Base-by-base conservation (phyloP, 495 filamentous ascomycete genomes). In the Aspergillus heteromorphus region DNA sequence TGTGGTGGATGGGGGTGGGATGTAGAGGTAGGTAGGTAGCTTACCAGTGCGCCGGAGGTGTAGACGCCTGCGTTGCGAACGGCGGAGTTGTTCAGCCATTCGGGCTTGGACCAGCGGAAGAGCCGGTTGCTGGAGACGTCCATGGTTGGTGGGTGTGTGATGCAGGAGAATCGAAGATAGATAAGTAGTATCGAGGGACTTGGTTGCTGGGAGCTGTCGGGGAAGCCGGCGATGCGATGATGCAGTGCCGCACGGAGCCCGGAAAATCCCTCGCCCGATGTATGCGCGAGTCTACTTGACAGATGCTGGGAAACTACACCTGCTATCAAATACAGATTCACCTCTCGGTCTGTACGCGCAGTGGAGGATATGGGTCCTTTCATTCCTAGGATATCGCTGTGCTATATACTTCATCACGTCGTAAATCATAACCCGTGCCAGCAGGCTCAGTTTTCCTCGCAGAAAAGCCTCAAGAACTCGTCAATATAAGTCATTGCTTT, bases 71-170 rank as follows among this genome's bases (percentile, higher is more conserved):
- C 81, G 64, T 82, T 93, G 54, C 92, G 83, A 58, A 87, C 84
- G 69, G 85, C 85, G 29, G 86, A 81, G 76, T 85, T 93, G 69
- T 93, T 96, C 42, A 97, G 75, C 92, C 92, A 97, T 73, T 89
- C 84, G 10, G 88, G 88, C 79, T 82, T 87, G 61, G 82, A 73
- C 69, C 88, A 90, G 67, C 87, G 87, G 73, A 83, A 91, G 65
- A 91, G 83, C 25, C 85, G 83, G 64, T 87, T 77, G 58, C 61
- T 69, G 21, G 72, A 70, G 77, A 66, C 84, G 78, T 66, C 73
- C 73, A 75, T 75, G 38, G 38, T 51, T 53, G 43, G 76, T 71
- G 14, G 41, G 16, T 36, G 34, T 45, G 7, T 16, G 42, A 23
- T 4, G 17, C n/a, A 38, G 16, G 18, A 6, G 40, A 18, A 17